phyloP scores from a whole-genome alignment of 768 basidiomycete genomes.

The Lenzites betulinus region DNA sequence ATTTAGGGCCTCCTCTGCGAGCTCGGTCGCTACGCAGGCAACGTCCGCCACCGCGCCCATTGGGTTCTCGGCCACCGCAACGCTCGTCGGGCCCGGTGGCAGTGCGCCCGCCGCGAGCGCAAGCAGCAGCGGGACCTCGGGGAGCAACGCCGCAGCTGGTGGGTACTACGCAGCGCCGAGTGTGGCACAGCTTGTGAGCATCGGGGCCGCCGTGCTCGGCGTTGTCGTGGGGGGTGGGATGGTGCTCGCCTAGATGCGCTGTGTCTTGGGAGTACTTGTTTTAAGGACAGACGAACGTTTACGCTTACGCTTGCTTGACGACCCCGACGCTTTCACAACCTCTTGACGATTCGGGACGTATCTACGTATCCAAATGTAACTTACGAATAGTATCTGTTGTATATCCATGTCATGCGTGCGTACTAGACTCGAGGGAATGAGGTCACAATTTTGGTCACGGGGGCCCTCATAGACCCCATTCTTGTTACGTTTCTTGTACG shows the following conservation, averaged over 20 bases:
- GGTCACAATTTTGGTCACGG: too few relatives aligned
- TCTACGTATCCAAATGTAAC: too few relatives aligned
- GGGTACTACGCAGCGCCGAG: neutral
- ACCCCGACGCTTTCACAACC: too few relatives aligned
- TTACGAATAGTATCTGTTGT: too few relatives aligned
- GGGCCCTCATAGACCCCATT: too few relatives aligned
- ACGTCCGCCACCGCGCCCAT: constrained; percentile 46
- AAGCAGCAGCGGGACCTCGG: constrained; percentile 6
- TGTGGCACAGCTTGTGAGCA: constrained; percentile 4
- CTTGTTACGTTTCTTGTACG: too few relatives aligned
- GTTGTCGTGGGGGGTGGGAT: neutral
- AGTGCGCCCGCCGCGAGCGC: neutral
- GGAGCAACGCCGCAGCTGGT: neutral
- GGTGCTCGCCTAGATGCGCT: neutral
- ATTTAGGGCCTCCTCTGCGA: constrained; percentile 47
- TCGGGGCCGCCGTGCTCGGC: constrained; percentile 6
- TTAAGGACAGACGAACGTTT: too few relatives aligned
- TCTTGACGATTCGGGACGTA: too few relatives aligned
- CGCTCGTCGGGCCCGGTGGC: constrained; percentile 12
- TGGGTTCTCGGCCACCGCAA: constrained; percentile 30
- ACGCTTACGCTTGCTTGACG: too few relatives aligned
- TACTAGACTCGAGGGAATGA: too few relatives aligned
- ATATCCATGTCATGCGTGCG: too few relatives aligned
- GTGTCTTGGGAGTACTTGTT: too few relatives aligned
- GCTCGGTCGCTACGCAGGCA: constrained; percentile 43